Percentiles rank a stretch among this genome's conserved stretches.
phyloP scores from a whole-genome alignment of 805 yeast species.

The Starmerella bacillaris region DNA sequence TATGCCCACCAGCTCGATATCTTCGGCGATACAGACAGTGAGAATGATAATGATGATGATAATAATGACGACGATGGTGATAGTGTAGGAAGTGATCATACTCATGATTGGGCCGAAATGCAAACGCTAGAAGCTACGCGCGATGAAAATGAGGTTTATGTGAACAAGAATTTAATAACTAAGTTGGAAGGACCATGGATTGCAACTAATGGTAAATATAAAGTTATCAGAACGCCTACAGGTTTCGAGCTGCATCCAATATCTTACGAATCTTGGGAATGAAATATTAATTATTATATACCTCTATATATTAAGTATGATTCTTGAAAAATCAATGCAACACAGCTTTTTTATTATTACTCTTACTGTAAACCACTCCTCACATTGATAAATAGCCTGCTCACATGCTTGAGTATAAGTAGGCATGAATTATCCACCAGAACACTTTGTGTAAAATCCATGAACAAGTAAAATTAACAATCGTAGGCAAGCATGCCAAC shows the following conservation, averaged over 20 bases:
- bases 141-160: conserved; percentile 52
- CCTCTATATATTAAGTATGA: too few relatives aligned
- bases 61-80: conserved; percentile 2
- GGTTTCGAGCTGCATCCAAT: too few relatives aligned
- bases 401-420: too few relatives aligned
- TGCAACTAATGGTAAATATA: conserved; percentile 39
- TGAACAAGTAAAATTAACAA: neutral
- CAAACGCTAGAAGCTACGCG: conserved; percentile 60
- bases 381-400: too few relatives aligned
- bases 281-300: too few relatives aligned
- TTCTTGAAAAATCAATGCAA: too few relatives aligned
- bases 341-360: too few relatives aligned
- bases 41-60: conserved; percentile 2
- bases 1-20: conserved; percentile 3
- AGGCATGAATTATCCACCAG: neutral
- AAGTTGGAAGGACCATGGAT: conserved; percentile 76
- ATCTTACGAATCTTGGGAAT: too few relatives aligned
- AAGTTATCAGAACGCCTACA: conserved; percentile 31
- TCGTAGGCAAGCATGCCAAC: conserved; percentile 20
- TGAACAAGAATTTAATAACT: conserved; percentile 54
- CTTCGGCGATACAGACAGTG: conserved; percentile 2
- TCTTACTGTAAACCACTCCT: too few relatives aligned
- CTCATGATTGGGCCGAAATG: neutral
- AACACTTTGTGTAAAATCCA: neutral
- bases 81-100: conserved; percentile 1